Base-by-base conservation (phyloP, 179 eudicot genomes). In the Drosera spatulata region DNA sequence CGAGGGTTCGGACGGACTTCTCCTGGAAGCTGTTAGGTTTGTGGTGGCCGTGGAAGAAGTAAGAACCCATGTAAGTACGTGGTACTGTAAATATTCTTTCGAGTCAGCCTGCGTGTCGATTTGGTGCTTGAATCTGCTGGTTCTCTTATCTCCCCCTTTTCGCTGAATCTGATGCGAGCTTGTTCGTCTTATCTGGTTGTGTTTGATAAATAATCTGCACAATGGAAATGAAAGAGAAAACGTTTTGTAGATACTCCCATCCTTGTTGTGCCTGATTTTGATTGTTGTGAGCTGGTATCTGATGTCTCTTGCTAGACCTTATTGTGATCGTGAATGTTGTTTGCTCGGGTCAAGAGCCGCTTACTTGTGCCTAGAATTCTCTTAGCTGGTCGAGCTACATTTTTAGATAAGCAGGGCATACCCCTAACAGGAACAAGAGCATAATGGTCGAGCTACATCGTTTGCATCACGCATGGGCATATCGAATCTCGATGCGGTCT, bases 131-230 rank as follows among this genome's bases (percentile, higher is more conserved):
- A 49, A 66, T 62, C 63, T 44, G 44, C 49, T 76, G 55, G 49
- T 37, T 56, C 54, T 56, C 61, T 63, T 12, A 10, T 55, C 43
- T 48, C 67, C 58, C 66, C 50, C 58, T 54, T 9, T 7, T 41
- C 41, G 4, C 13, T 12, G 13, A 56, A 49, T 61, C 37, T 61
- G 33, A 22, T 22, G 33, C 33, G 33, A 22, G 33, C 33, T 50
- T 39, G 49, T 61, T 14, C 73, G 46, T 73, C 60, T 58, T 55
- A 52, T 40, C 40, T 63, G 66, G 69, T 55, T 73, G 63, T 83
- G 88, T 83, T 73, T 56, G 66, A 84, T 79, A 79, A 84, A 77
- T 83, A 83, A 83, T 64, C 68, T 84, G 63, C 39, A 61, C 39
- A 56, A 45, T 12, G 51, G 39, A 49, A 56, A 3, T 33, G 39